Percentiles rank a stretch among this genome's conserved stretches.
These are phyloP conservation scores for Manihot esculenta DNA, from an alignment of 441 rosid species.

Conservation along the genomic window DNA sequence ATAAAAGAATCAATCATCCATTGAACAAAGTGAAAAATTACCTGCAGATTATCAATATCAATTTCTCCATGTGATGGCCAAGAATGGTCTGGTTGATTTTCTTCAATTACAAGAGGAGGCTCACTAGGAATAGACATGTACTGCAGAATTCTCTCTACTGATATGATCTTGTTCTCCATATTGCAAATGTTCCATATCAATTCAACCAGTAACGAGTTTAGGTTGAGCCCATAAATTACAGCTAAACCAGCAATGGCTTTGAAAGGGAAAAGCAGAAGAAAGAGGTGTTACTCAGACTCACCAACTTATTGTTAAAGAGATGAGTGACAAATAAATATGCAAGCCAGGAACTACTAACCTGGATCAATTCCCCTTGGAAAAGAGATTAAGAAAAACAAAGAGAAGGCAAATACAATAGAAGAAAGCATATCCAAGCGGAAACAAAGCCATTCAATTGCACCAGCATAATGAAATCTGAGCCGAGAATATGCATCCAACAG, in stretches of 20 bases:
- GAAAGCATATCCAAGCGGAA: constrained; percentile 78
- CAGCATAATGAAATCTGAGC: constrained; percentile 63
- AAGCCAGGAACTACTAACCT: constrained; percentile 37
- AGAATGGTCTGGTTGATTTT: constrained; percentile 43
- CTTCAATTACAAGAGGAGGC: constrained; percentile 73
- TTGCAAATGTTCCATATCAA: constrained; percentile 60
- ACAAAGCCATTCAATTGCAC: constrained; percentile 86
- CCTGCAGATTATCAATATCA: constrained; percentile 66
- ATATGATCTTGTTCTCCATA: constrained; percentile 76
- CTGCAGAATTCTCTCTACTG: constrained; percentile 89
- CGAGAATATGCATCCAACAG: constrained; percentile 67
- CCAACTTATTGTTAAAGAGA: not conserved
- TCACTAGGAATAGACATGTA: constrained; percentile 68
- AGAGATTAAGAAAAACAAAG: constrained; percentile 60
- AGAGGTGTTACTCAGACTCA: not conserved
- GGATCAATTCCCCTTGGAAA: constrained; percentile 75
- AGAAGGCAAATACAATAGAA: constrained; percentile 61
- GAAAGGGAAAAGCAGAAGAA: not conserved
- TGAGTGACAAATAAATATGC: not conserved
- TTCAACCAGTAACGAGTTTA: constrained; percentile 65
- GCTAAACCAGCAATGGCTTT: constrained; percentile 84
- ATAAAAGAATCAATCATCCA: constrained; percentile 1
- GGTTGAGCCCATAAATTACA: constrained; percentile 77
- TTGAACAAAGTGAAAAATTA: constrained; percentile 21
- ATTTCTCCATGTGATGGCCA: constrained; percentile 80